Base-by-base conservation (phyloP, 805 yeast genomes). In the Saturnispora sanitii region DNA sequence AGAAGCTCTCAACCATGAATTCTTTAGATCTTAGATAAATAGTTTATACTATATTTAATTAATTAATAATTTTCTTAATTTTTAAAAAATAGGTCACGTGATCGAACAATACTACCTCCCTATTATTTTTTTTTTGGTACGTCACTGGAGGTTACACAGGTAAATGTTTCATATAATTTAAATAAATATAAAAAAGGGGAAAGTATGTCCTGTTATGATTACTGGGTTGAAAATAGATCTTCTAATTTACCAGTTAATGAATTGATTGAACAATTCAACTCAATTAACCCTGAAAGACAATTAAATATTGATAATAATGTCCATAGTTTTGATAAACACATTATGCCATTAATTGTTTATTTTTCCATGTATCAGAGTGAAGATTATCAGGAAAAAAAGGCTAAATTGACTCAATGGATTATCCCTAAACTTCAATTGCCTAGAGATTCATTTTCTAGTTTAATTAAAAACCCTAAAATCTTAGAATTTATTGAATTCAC, bases 1-100 rank as follows among this genome's bases (percentile, higher is more conserved):
- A 58, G 95, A 87, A 59, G 94, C 95, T 15, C 75, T 85, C 86
- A 73, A 58, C 3, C 95, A 87, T 62, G 56, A 60, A 5, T 58
- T 57, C 44, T 58, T 58, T 41, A 51, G 51, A 20, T 44, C 38
- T 16, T 47, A 40, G 34, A 8, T 11, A 5, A 16, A 25, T 25
- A 25, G 8, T 25, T 25, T 25, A 12, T 25, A 8, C 12, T 8
- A 25, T 25, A 12, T 25, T 25, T 25, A 25, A 25, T 25, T 25
- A 8, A 12, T 25, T 8, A 25, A 12, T 25, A 8, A 25, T 8
- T 8, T 25, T 12, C 27, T n/a, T n/a, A n/a, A n/a, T n/a, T n/a
- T n/a, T n/a, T 25, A 20, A 25, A 9, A 35, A 25, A 26, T 16
- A 26, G 35, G n/a, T 19, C 22, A 21, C 17, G 5, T 33, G 25